Percentiles rank a stretch among this genome's conserved stretches.
phyloP scores from a whole-genome alignment of 2,329 filamentous ascomycete species.

The Ascosphaera apis region DNA sequence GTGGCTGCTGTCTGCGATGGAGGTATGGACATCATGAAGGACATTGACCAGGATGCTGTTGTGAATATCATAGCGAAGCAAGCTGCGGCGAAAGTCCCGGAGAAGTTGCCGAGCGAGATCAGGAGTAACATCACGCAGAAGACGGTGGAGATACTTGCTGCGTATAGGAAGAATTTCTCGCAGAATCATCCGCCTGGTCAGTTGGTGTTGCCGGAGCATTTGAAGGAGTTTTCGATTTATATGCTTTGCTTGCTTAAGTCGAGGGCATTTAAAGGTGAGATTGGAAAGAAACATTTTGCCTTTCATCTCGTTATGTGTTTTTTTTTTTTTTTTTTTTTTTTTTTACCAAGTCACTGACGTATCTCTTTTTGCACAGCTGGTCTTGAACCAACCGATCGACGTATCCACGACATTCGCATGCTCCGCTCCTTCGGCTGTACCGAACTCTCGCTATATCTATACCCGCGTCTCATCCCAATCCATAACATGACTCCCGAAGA shows the following conservation, averaged over 20 bases:
- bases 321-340: no score
- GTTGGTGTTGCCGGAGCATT: slow-evolving; percentile 78
- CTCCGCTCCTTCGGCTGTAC: slow-evolving; percentile 66
- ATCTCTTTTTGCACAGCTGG: slow-evolving; percentile 30
- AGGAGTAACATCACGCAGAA: slow-evolving; percentile 67
- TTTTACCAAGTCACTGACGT: no score
- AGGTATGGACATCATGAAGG: slow-evolving; percentile 65
- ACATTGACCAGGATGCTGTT: slow-evolving; percentile 88
- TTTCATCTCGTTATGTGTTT: no score
- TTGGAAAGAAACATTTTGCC: background rate
- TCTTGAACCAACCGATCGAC: slow-evolving; percentile 69
- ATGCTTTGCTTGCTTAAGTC: slow-evolving; percentile 76
- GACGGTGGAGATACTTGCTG: slow-evolving; percentile 74
- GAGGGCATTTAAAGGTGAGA: slow-evolving; percentile 57
- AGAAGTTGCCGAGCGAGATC: slow-evolving; percentile 64
- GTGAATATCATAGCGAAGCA: slow-evolving; percentile 79
- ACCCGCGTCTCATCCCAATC: slow-evolving; percentile 76
- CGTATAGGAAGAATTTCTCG: slow-evolving; percentile 81
- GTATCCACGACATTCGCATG: slow-evolving; percentile 79
- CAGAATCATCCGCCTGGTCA: slow-evolving; percentile 73
- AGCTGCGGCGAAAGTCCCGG: slow-evolving; percentile 60
- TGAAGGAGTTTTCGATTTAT: slow-evolving; percentile 96
- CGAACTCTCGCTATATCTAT: slow-evolving; percentile 78
- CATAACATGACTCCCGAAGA: slow-evolving; percentile 76
- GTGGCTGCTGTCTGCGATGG: slow-evolving; percentile 81